A percentile compares a stretch with the other conserved stretches of the same genome.
phyloP scores from a whole-genome alignment of 2,329 filamentous ascomycete genomes.

The Coleophoma crateriformis region DNA sequence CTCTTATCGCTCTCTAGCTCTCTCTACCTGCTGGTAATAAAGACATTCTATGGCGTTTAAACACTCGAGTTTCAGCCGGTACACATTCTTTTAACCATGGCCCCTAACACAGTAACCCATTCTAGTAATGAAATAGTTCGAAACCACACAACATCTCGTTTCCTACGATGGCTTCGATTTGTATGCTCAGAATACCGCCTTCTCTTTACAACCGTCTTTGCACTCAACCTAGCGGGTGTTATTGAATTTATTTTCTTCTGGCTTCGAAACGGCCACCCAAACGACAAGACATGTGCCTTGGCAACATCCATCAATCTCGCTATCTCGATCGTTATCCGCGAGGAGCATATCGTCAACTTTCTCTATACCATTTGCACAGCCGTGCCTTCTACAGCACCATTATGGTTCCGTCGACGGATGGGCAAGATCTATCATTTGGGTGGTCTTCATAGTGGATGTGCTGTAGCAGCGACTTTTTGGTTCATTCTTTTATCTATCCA shows the following conservation, averaged over 20 bases:
- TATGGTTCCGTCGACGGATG: constrained; percentile 37
- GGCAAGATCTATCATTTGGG: constrained; percentile 47
- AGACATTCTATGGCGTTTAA: too few species aligned
- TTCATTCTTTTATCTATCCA: constrained; percentile 29
- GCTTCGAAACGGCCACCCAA: constrained; percentile 5
- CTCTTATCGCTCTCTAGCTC: too few species aligned
- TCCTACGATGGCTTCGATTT: not conserved
- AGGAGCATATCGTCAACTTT: constrained; percentile 43
- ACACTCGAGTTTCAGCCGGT: too few species aligned
- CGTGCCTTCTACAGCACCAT: constrained; percentile 34
- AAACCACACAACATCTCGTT: too few species aligned
- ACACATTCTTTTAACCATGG: too few species aligned
- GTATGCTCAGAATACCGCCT: constrained; percentile 22
- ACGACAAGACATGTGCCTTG: constrained; percentile 4
- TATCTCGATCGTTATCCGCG: constrained; percentile 40
- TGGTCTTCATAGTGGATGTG: constrained; percentile 44
- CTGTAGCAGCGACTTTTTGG: constrained; percentile 39
- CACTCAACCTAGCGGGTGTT: constrained; percentile 23
- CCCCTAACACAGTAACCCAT: too few species aligned
- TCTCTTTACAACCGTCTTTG: constrained; percentile 31
- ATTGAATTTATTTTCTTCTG: constrained; percentile 9
- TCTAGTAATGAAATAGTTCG: too few species aligned
- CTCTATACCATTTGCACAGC: constrained; percentile 39
- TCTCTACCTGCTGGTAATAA: too few species aligned
- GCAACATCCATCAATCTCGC: constrained; percentile 40